phyloP scores from a whole-genome alignment of 768 basidiomycete genomes.

The Pisolithus marmoratus region DNA sequence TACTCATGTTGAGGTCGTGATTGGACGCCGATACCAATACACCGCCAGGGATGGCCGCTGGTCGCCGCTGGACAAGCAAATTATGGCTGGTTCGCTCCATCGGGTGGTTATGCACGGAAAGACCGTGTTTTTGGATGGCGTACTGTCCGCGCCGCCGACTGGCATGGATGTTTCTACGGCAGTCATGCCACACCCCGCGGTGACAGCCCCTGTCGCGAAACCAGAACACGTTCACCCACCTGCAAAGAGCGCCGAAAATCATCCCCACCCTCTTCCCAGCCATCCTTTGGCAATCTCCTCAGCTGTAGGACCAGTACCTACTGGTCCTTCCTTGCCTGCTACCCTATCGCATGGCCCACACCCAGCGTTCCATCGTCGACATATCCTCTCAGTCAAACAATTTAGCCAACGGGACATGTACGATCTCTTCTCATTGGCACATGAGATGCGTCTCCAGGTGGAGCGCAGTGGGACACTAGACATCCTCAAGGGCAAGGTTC shows the following conservation, averaged over 20 bases:
- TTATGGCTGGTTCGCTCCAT: constrained; percentile 73
- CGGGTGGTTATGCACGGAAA: constrained; percentile 87
- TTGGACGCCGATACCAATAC: constrained; percentile 69
- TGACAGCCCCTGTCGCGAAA: constrained; percentile 14
- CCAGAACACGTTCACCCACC: constrained; percentile 27
- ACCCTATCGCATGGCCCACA: constrained; percentile 40
- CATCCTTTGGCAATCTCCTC: constrained; percentile 4
- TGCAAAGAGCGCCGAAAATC: constrained; percentile 25
- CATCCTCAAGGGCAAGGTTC: constrained; percentile 83
- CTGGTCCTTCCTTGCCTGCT: constrained; percentile 8
- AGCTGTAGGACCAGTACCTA: neutral
- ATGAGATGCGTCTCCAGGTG: constrained; percentile 95
- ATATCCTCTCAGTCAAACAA: constrained; percentile 93
- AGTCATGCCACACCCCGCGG: constrained; percentile 38
- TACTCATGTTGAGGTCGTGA: constrained; percentile 88
- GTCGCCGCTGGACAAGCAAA: constrained; percentile 73
- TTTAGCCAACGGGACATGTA: constrained; percentile 87
- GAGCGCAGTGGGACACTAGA: constrained; percentile 87
- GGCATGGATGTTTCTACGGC: constrained; percentile 74
- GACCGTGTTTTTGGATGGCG: constrained; percentile 86
- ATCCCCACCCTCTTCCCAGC: constrained; percentile 6
- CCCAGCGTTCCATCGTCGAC: constrained; percentile 87
- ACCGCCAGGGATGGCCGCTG: constrained; percentile 48
- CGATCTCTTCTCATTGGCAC: constrained; percentile 88
- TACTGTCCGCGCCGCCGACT: constrained; percentile 48